phyloP scores from a whole-genome alignment of 2,329 filamentous ascomycete genomes.

The Akanthomyces uredinophilus region DNA sequence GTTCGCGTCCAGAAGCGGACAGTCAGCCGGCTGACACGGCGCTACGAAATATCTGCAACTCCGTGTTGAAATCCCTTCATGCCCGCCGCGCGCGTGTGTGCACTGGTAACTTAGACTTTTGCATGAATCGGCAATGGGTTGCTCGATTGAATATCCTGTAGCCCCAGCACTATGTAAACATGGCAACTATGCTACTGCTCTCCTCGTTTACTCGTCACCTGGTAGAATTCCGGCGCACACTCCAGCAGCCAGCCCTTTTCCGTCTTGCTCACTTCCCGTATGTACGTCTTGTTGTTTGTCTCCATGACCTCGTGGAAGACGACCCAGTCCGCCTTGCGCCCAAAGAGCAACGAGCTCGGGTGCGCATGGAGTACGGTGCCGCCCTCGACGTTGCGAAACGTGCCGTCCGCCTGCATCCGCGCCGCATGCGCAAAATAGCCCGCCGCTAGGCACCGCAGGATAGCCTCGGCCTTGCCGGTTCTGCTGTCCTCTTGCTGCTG shows the following conservation, averaged over 20 bases:
- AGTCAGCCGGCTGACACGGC: no score
- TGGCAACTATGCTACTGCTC: conserved; percentile 12
- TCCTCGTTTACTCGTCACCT: conserved; percentile 36
- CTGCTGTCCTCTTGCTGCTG: conserved; percentile 15
- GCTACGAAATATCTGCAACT: background rate
- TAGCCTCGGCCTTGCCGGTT: conserved; percentile 56
- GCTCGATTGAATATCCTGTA: no score
- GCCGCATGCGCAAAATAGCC: conserved; percentile 94
- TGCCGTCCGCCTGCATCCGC: conserved; percentile 89
- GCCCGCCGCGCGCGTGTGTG: no score
- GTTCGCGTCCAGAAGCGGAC: no score
- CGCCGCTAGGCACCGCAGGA: conserved; percentile 77
- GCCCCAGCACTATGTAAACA: no score
- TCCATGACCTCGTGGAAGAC: conserved; percentile 93
- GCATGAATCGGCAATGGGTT: no score
- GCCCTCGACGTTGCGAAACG: conserved; percentile 79
- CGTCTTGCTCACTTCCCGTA: conserved; percentile 87
- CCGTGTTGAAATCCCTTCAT: no score
- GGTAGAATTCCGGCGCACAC: conserved; percentile 80
- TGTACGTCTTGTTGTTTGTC: conserved; percentile 80
- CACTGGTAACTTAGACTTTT: no score
- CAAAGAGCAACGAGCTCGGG: conserved; percentile 91
- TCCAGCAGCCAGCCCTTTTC: conserved; percentile 90
- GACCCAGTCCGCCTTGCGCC: conserved; percentile 93
- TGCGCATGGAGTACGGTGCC: conserved; percentile 77